Base-by-base conservation (phyloP, 352 stramenopile species). In the Blastocystis sp. region DNA sequence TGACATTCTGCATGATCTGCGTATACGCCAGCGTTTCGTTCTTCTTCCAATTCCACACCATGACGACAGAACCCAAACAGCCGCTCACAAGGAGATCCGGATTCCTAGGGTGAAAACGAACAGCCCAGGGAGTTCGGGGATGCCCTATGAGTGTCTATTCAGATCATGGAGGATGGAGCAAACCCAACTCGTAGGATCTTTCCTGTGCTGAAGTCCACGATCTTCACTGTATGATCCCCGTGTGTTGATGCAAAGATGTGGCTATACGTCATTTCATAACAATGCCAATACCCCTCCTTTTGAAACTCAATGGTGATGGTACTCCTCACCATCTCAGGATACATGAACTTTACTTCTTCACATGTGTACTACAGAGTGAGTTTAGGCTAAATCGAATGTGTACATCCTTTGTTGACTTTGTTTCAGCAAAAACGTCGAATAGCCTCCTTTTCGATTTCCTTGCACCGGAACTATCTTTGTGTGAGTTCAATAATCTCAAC, bases 191-290 rank as follows among this genome's bases (percentile, higher is more conserved):
- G 92, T 21, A 95, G 88, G 53, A 96, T 92, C 86, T 92, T 91
- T 2, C 92, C 89, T 4, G 94, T 98, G 64, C 92, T 89, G 71
- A 95, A 96, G 89, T 93, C 97, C 66, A 97, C 95, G 76, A 99
- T 97, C 92, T 99, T 99, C 86, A 99, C 94, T 2, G 96, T 98
- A 90, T 99, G 96, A 91, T 99, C 96, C 48, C 96, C 96, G 89
- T 99, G 96, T 0, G 96, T 98, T 4, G 94, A 98, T 41, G 96
- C 96, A 91, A 99, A 96, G 3, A 92, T 92, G 19, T 91, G 66
- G 61, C 89, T 77, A 77, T 88, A 60, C 14, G 53, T 21, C 61
- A 77, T 0, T 28, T 2, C 2, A n/a, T 9, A 14, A 9, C 7
- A 17, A 4, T 19, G 60, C 3, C 38, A 28, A 77, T 77, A 77